Base-by-base conservation (phyloP, 116 monocot genomes). In the Zostera marina region DNA sequence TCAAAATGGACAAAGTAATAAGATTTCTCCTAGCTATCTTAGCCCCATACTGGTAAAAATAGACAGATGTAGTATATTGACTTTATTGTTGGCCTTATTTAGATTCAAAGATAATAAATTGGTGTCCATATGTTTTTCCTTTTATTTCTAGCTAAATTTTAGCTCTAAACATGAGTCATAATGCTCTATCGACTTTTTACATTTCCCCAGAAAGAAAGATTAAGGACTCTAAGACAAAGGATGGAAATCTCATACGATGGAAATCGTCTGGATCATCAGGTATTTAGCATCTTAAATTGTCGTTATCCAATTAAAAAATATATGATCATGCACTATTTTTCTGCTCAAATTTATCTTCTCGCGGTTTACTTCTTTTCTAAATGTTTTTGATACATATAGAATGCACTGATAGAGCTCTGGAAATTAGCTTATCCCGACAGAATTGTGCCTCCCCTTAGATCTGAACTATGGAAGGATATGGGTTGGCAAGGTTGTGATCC, bases 401-500 rank as follows among this genome's bases (percentile, higher is more conserved):
- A 99, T 73, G 76, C 91, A 16, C 60, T 99, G 58, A 91, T 44
- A 63, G 71, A 90, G 60, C 77, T 99, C 11, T 99, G 98, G 98
- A 79, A 59, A 65, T 67, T 90, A 58, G 74, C 91, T 41, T 99
- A 83, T 77, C 98, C 98, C 20, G 21, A 74, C 26, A 64, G 79
- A 71, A 74, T 76, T 70, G 63, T 79, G 14, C 98, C 98, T 72
- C 62, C 91, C 26, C 73, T 91, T 11, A 99, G 77, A 72, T 91
- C 91, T 47, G 91, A 91, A 11, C 49, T 77, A 52, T 99, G 98
- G 98, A 99, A 99, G 67, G 87, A 99, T 48, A 99, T 99, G 98
- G 98, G 98, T 44, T 99, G 98, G 98, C 98, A 99, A 66, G 83
- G 83, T 64, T 21, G 63, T 67, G 98, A 99, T 59, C 98, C 98